A percentile compares a stretch with the other conserved stretches of the same genome.
Conservation (phyloP, 495 filamentous ascomycete species). For the Cetradonia linearis region DNA sequence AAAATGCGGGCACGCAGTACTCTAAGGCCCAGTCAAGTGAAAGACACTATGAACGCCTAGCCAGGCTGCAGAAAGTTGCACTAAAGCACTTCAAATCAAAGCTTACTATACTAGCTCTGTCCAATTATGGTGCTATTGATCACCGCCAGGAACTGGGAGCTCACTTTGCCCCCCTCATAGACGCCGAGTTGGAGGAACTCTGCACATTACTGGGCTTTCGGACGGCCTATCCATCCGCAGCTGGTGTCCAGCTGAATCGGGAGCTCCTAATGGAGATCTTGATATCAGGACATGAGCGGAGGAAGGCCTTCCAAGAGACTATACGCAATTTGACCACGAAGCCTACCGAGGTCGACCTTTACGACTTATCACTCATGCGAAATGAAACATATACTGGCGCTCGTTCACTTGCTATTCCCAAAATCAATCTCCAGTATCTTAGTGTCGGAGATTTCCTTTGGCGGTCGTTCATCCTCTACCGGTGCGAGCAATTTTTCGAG, state of each 20-base stretch:
- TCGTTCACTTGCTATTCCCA: slow-evolving; percentile 80
- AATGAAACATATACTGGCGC: slow-evolving; percentile 88
- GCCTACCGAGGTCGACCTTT: slow-evolving; percentile 76
- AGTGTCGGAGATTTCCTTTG: slow-evolving; percentile 93
- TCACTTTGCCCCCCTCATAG: slow-evolving; percentile 60
- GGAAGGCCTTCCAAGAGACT: slow-evolving; percentile 72
- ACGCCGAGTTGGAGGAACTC: slow-evolving; percentile 61
- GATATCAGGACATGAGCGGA: slow-evolving; percentile 65
- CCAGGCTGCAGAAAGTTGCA: slow-evolving; percentile 68
- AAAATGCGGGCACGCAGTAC: slow-evolving; percentile 72
- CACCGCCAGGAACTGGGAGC: slow-evolving; percentile 66
- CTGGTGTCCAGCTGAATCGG: slow-evolving; percentile 51
- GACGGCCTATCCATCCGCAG: slow-evolving; percentile 64
- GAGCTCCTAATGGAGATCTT: slow-evolving; percentile 66
- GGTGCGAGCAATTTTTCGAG: slow-evolving; percentile 88
- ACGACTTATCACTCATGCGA: slow-evolving; percentile 70
- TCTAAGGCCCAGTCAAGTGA: slow-evolving; percentile 66
- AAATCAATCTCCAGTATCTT: slow-evolving; percentile 91
- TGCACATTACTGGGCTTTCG: slow-evolving; percentile 65
- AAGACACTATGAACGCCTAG: slow-evolving; percentile 62
- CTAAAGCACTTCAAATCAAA: slow-evolving; percentile 84
- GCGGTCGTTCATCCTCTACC: slow-evolving; percentile 79
- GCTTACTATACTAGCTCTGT: slow-evolving; percentile 77
- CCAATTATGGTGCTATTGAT: slow-evolving; percentile 84
- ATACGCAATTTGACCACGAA: slow-evolving; percentile 59